Percentiles rank a stretch among this genome's conserved stretches.
Conservation (phyloP, 2,329 filamentous ascomycete genomes). For the Fusarium heterosporum region DNA sequence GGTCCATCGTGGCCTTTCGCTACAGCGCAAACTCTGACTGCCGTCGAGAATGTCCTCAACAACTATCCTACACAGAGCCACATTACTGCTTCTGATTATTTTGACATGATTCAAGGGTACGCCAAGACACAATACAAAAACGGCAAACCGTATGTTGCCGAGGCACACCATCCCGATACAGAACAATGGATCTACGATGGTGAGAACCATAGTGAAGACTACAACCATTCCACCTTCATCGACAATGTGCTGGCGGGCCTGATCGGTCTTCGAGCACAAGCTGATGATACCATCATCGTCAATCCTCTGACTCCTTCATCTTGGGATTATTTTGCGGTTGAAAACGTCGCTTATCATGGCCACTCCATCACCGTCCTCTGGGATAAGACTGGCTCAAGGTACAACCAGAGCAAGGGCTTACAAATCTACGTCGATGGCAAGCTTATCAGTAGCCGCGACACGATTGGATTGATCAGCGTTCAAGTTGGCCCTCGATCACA, state of each 20-base stretch:
- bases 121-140: neutral
- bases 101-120: neutral
- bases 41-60: neutral
- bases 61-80: neutral
- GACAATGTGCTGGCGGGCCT: neutral
- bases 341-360: neutral
- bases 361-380: neutral
- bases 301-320: neutral
- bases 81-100: neutral
- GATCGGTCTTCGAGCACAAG: neutral
- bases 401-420: neutral
- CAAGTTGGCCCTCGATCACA: neutral
- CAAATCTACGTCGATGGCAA: neutral
- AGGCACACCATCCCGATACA: slow-evolving; percentile 6
- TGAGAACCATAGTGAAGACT: slow-evolving; percentile 7
- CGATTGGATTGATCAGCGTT: neutral
- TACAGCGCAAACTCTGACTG: neutral
- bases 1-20: slow-evolving; percentile 10
- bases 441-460: neutral
- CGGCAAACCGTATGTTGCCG: neutral
- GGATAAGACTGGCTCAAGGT: neutral
- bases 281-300: neutral
- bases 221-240: neutral
- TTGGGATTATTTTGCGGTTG: neutral
- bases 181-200: slow-evolving; percentile 1